Percentiles rank a stretch among this genome's conserved stretches.
Conservation (phyloP, 2,329 filamentous ascomycete species). For the Fusarium sp. region DNA sequence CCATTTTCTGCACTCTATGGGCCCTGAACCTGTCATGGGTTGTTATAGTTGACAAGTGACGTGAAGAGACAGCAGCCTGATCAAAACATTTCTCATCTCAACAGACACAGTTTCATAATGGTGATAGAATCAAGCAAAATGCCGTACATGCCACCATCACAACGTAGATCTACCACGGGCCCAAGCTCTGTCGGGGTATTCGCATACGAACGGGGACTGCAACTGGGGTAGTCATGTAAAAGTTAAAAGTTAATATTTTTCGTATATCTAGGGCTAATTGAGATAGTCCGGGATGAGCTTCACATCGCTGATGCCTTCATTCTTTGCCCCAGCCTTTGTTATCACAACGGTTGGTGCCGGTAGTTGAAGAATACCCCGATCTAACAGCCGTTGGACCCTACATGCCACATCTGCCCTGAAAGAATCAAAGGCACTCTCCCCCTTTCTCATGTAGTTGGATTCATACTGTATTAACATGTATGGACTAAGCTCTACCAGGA, state of each 20-base stretch:
- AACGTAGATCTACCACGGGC: rapidly evolving
- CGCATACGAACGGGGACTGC: not conserved
- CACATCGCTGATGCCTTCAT: not conserved
- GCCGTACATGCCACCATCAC: not conserved
- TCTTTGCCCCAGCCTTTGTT: not conserved
- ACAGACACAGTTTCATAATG: rapidly evolving
- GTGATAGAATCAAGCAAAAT: not conserved
- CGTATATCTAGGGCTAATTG: not conserved
- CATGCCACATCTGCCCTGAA: not conserved
- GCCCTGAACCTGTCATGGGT: not conserved
- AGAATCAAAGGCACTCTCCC: not conserved
- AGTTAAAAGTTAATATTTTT: not conserved
- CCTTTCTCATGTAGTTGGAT: not conserved
- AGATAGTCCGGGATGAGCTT: too few relatives aligned
- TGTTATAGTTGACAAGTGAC: not conserved
- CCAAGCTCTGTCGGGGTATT: not conserved
- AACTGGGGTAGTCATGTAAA: not conserved
- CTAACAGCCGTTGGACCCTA: not conserved
- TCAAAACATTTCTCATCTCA: not conserved
- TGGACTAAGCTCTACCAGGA: not conserved
- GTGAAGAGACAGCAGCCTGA: too few relatives aligned
- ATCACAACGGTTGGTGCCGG: not conserved
- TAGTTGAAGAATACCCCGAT: too few relatives aligned
- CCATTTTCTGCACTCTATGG: not conserved
- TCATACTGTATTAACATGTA: not conserved